Evolutionary conservation across 257 asterid genomes (phyloP), one percentile per base, ranked within the genome.

Genomic region (Fraxinus anomala): DNA sequence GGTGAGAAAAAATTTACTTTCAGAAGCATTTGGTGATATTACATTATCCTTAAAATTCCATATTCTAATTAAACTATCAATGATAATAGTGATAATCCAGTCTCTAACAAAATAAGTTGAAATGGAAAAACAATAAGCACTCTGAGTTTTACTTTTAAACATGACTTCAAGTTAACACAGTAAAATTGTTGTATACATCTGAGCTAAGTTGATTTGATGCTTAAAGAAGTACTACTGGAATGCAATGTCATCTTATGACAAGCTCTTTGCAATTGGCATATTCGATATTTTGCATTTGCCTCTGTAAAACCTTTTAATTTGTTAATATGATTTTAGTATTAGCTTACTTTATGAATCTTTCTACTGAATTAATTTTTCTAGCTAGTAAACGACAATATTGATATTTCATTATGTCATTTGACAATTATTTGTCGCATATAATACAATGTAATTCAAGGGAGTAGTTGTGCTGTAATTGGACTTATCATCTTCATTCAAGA

Each of bases 1-100:
- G 99, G 99, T 91, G 80, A 78, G 28, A 26, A 26, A 51, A 51
- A 2, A 19, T 4, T 61, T 24, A 21, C 30, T 23, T 61, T 23
- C 12, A 23, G 68, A 23, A 23, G 33, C 68, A 61, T 61, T 23
- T 61, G 33, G 17, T 61, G 54, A 61, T 31, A 39, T 33, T 69
- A n/a, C 71, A 61, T 66, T 42, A 24, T n/a, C 73, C 47, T 30
- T 21, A 67, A 4, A 37, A 37, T 23, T 51, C 73, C 36, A 42
- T 36, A 4, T 13, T 49, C 42, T 28, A 69, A 49, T 31, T 10
- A 1, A 5, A 21, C 28, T n/a, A 54, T 30, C 75, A 70, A 28
- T 31, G 30, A 36, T 56, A 59, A 68, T 65, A 21, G 6, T 51
- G 24, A 47, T 74, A 68, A 68, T 72, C 13, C 24, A 21, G 68